Conservation (phyloP, 192 early-diverging fungal species). For the Coemansia sp. region DNA sequence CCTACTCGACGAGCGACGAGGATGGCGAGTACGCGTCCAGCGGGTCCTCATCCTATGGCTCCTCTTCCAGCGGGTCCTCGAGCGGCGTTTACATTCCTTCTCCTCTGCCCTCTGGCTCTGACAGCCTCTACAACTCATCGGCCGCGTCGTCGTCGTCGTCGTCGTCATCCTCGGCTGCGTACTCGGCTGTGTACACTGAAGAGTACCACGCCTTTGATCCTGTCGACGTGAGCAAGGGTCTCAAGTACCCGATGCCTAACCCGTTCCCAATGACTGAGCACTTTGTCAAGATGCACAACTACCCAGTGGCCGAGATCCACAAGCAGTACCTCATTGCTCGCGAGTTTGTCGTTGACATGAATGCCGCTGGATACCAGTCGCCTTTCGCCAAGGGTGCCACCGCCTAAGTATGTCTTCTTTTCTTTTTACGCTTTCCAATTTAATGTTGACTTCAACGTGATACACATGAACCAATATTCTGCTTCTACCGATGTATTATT, state of each 20-base stretch:
- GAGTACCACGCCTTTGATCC: conserved; percentile 16
- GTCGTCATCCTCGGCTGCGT: neutral
- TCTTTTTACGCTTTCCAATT: neutral
- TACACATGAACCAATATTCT: neutral
- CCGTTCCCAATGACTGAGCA: conserved; percentile 35
- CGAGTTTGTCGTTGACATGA: conserved; percentile 54
- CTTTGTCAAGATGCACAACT: conserved; percentile 49
- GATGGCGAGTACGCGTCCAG: conserved; percentile 7
- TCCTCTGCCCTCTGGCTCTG: conserved; percentile 16
- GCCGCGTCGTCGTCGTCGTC: neutral
- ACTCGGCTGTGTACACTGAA: conserved; percentile 21
- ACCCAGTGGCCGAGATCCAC: conserved; percentile 38
- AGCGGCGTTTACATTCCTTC: conserved; percentile 20
- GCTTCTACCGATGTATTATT: neutral
- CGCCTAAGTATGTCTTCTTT: neutral
- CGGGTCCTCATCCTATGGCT: neutral
- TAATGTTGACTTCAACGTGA: neutral
- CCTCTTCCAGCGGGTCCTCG: too few species aligned
- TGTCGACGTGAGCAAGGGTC: conserved; percentile 10
- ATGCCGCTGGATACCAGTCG: conserved; percentile 47
- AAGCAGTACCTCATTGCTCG: conserved; percentile 36
- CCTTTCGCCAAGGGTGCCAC: conserved; percentile 40
- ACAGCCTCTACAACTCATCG: conserved; percentile 2
- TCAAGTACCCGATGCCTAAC: conserved; percentile 44
- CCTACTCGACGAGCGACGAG: conserved; percentile 1